Percentiles rank a stretch among this genome's conserved stretches.
Conservation (phyloP, 108 stramenopile genomes). For the Cyclotella kingstonii region DNA sequence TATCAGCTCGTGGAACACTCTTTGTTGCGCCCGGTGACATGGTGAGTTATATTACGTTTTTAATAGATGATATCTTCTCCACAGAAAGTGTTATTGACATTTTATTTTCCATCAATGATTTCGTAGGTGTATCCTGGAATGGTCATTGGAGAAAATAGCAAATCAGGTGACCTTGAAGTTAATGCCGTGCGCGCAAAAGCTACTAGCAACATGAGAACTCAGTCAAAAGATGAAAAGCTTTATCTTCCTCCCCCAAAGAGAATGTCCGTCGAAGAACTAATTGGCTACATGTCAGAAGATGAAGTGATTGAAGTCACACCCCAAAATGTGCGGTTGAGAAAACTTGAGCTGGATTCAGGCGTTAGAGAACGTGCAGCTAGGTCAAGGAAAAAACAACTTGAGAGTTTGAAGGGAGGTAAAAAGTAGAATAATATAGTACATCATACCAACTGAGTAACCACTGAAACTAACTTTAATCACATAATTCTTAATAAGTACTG, state of each 20-base stretch:
- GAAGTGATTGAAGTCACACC: conserved; percentile 97
- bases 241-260: conserved; percentile 83
- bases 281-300: conserved; percentile 93
- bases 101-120: neutral
- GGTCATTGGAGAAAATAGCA: conserved; percentile 91
- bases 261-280: conserved; percentile 90
- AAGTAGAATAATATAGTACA: conserved; percentile 25
- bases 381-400: conserved; percentile 69
- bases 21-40: conserved; percentile 88
- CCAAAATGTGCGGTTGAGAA: conserved; percentile 82
- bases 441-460: neutral
- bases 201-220: conserved; percentile 91
- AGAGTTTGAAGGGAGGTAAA: conserved; percentile 25
- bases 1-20: conserved; percentile 84
- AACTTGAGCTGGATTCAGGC: conserved; percentile 72
- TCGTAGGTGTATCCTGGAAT: conserved; percentile 83
- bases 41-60: conserved; percentile 16
- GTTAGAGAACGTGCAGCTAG: conserved; percentile 61
- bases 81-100: neutral
- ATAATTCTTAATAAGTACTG: neutral
- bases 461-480: neutral
- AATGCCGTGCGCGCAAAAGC: conserved; percentile 92
- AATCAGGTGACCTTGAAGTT: conserved; percentile 77
- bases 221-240: conserved; percentile 86
- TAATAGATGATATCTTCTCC: neutral